A percentile compares a stretch with the other conserved stretches of the same genome.
These are phyloP conservation scores for Lichtheimia ramosa DNA, from an alignment of 371 early-diverging fungal species.

Conservation along the genomic window DNA sequence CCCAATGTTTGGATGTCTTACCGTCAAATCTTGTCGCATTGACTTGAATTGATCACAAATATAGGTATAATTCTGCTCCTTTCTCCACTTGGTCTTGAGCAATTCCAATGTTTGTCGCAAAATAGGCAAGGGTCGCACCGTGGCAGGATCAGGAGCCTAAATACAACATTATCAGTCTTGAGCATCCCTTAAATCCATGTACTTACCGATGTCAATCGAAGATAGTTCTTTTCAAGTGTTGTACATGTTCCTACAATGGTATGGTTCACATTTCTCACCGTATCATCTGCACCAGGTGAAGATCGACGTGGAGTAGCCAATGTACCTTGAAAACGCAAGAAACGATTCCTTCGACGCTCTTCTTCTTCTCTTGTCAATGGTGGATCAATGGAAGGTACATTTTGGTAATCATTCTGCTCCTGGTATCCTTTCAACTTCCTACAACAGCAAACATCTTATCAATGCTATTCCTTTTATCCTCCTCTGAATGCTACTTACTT, in stretches of 20 bases:
- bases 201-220: constrained; percentile 84
- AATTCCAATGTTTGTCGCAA: constrained; percentile 75
- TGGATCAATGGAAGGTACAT: too few species aligned
- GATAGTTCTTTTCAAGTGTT: constrained; percentile 84
- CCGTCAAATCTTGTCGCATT: constrained; percentile 94
- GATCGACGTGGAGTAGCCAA: not conserved
- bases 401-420: too few species aligned
- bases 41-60: constrained; percentile 96
- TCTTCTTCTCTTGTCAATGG: not conserved
- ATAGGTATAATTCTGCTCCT: constrained; percentile 83
- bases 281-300: constrained; percentile 17
- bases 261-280: constrained; percentile 49
- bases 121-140: constrained; percentile 83
- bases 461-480: not conserved
- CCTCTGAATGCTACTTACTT: constrained; percentile 1
- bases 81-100: constrained; percentile 75
- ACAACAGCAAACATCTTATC: not conserved
- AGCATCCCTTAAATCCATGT: not conserved
- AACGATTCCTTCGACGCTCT: not conserved
- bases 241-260: constrained; percentile 89
- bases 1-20: constrained; percentile 22
- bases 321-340: not conserved
- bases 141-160: constrained; percentile 87
- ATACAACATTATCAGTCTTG: not conserved
- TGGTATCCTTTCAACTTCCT: too few species aligned